A percentile compares a stretch with the other conserved stretches of the same genome.
These are phyloP conservation scores for Backusella sp. DNA, from an alignment of 192 early-diverging fungal genomes.

Conservation along the genomic window DNA sequence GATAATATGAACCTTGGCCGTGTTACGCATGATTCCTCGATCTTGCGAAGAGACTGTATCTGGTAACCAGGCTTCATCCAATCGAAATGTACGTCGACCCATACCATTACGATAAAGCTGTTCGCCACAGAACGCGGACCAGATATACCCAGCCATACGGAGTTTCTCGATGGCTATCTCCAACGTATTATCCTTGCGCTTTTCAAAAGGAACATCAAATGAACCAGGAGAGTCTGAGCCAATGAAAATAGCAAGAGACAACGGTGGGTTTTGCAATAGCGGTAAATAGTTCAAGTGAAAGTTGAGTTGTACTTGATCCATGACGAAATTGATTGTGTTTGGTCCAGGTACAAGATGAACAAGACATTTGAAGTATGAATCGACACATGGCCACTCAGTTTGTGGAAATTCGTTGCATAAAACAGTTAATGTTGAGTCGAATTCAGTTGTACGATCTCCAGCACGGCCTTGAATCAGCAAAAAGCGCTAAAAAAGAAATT, in stretches of 20 bases:
- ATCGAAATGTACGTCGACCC: conserved; percentile 65
- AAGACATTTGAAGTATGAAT: conserved; percentile 59
- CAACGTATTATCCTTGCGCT: conserved; percentile 44
- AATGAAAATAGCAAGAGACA: conserved; percentile 56
- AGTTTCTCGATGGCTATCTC: conserved; percentile 54
- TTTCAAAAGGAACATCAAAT: conserved; percentile 62
- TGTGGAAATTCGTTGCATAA: conserved; percentile 44
- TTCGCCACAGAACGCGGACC: conserved; percentile 73
- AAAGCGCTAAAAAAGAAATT: conserved; percentile 10
- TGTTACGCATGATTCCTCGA: conserved; percentile 36
- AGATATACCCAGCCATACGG: conserved; percentile 63
- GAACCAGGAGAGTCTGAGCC: conserved; percentile 54
- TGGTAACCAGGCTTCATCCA: conserved; percentile 53
- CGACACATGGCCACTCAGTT: conserved; percentile 47
- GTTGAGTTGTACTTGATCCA: conserved; percentile 15
- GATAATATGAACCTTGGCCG: conserved; percentile 55
- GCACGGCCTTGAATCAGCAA: conserved; percentile 36
- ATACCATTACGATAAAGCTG: conserved; percentile 68
- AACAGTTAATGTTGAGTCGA: conserved; percentile 31
- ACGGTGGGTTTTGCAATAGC: conserved; percentile 52
- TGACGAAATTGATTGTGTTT: conserved; percentile 53
- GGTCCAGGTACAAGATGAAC: conserved; percentile 56
- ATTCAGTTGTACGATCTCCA: conserved; percentile 11
- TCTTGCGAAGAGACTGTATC: conserved; percentile 56
- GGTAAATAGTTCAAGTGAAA: conserved; percentile 51